phyloP scores from a whole-genome alignment of 2,329 filamentous ascomycete species.

The Acephala macrosclerotiorum region DNA sequence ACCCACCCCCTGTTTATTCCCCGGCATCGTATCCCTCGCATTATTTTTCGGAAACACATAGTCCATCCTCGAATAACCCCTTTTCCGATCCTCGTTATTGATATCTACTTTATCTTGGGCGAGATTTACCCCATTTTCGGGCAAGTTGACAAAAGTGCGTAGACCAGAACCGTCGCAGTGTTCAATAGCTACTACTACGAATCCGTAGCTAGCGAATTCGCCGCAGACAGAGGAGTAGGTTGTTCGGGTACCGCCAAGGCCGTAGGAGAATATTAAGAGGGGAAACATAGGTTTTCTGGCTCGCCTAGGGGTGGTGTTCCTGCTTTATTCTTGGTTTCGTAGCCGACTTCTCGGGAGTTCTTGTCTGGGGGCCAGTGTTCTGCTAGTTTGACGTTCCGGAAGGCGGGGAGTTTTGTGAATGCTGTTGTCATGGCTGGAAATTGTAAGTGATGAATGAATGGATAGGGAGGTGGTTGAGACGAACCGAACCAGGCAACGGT shows the following conservation, averaged over 20 bases:
- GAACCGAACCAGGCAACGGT: conserved; percentile 59
- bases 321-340: conserved; percentile 49
- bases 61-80: conserved; percentile 59
- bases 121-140: conserved; percentile 48
- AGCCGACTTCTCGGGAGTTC: conserved; percentile 45
- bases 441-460: neutral
- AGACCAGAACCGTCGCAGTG: conserved; percentile 71
- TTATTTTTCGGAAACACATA: conserved; percentile 70
- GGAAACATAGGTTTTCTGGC: conserved; percentile 57
- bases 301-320: conserved; percentile 50
- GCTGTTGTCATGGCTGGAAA: conserved; percentile 55
- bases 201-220: conserved; percentile 71
- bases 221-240: conserved; percentile 69
- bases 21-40: conserved; percentile 56
- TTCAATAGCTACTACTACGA: conserved; percentile 70
- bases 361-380: conserved; percentile 58
- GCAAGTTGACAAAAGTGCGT: conserved; percentile 65
- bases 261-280: conserved; percentile 73
- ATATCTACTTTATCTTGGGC: conserved; percentile 41
- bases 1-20: conserved; percentile 67
- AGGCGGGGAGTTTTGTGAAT: conserved; percentile 71
- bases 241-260: conserved; percentile 68
- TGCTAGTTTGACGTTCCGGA: conserved; percentile 65
- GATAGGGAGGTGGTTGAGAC: neutral
- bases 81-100: conserved; percentile 47